Percentiles rank a stretch among this genome's conserved stretches.
These are phyloP conservation scores for Quercus mongolica DNA, from an alignment of 306 rosid genomes.

Conservation along the genomic window DNA sequence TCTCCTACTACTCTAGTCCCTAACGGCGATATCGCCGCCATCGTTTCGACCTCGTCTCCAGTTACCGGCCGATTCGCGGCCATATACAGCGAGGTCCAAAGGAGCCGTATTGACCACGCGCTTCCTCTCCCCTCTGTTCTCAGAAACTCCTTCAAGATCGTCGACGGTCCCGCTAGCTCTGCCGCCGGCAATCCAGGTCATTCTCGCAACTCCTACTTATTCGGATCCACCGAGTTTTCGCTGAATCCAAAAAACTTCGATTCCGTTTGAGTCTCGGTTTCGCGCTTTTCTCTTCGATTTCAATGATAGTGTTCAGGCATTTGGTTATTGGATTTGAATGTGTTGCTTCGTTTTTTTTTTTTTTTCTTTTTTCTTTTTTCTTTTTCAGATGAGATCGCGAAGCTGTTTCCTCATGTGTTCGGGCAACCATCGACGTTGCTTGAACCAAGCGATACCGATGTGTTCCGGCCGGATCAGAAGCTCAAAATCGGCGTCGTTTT, in stretches of 20 bases:
- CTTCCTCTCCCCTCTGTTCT: conserved; percentile 91
- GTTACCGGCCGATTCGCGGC: conserved; percentile 53
- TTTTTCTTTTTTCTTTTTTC: background rate
- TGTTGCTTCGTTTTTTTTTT: background rate
- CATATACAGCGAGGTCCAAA: conserved; percentile 84
- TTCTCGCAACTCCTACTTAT: background rate
- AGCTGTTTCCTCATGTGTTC: conserved; percentile 78
- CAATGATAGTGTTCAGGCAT: background rate
- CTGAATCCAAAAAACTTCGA: background rate
- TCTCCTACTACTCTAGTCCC: conserved; percentile 39
- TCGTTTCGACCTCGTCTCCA: conserved; percentile 1
- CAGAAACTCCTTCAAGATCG: conserved; percentile 54
- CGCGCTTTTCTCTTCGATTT: background rate
- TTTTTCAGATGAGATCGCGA: conserved; percentile 88
- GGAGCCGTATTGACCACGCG: conserved; percentile 67
- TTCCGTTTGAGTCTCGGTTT: background rate
- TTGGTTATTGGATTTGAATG: background rate
- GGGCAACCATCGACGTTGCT: conserved; percentile 83
- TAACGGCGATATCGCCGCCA: conserved; percentile 41
- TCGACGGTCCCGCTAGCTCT: conserved; percentile 82
- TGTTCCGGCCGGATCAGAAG: conserved; percentile 31
- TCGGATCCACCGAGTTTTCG: conserved; percentile 26
- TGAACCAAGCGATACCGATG: conserved; percentile 38
- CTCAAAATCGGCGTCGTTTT: conserved; percentile 92
- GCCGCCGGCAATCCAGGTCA: conserved; percentile 96